These are phyloP conservation scores for Calonectria naviculata DNA, from an alignment of 2,329 filamentous ascomycete species.

Conservation along the genomic window DNA sequence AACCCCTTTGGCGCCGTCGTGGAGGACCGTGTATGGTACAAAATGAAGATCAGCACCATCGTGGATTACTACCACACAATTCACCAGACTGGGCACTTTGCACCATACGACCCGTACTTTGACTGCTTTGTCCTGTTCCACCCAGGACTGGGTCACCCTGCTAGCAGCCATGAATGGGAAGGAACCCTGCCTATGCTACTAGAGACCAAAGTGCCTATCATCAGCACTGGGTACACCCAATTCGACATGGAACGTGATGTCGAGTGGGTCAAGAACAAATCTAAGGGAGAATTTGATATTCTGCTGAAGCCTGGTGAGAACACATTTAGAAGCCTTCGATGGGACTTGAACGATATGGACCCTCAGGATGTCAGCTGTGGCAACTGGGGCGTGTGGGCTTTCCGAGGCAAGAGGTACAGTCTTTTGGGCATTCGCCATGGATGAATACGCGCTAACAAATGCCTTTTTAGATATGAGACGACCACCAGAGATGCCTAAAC, in stretches of 20 bases:
- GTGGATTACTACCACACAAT: constrained; percentile 99
- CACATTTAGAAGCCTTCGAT: constrained; percentile 89
- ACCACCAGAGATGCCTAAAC: constrained; percentile 60
- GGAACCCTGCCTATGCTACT: constrained; percentile 89
- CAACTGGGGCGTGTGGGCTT: constrained; percentile 98
- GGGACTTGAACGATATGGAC: constrained; percentile 97
- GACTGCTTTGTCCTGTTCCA: constrained; percentile 98
- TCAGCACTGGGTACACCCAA: constrained; percentile 96
- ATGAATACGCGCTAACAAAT: neutral
- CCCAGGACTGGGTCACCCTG: constrained; percentile 93
- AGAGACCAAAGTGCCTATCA: constrained; percentile 94
- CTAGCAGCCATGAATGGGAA: constrained; percentile 93
- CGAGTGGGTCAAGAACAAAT: constrained; percentile 87
- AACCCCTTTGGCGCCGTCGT: constrained; percentile 97
- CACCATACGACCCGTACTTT: constrained; percentile 97
- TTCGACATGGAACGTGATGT: constrained; percentile 95
- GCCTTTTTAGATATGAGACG: constrained; percentile 67
- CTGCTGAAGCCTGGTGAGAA: constrained; percentile 95
- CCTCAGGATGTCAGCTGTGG: constrained; percentile 94
- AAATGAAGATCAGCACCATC: constrained; percentile 97
- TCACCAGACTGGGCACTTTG: constrained; percentile 89
- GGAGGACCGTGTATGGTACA: constrained; percentile 88
- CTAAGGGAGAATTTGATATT: constrained; percentile 90
- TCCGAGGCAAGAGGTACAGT: constrained; percentile 90
- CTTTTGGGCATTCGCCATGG: constrained; percentile 39